phyloP scores from a whole-genome alignment of 2,329 filamentous ascomycete genomes.

The Xylaria sp. region DNA sequence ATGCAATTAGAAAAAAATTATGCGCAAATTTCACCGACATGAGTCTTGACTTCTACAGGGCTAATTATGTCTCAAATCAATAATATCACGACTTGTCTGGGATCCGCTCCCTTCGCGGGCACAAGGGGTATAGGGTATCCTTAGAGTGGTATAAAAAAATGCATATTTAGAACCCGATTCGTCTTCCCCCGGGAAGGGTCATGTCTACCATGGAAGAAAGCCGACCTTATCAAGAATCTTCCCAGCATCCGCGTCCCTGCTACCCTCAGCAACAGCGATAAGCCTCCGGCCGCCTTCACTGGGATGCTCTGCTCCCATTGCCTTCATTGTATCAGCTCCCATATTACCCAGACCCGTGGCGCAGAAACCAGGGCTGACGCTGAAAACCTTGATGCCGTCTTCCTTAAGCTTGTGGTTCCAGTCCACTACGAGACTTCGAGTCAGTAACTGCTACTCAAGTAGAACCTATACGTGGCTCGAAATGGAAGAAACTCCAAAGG shows the following conservation, averaged over 20 bases:
- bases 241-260: slow-evolving; percentile 54
- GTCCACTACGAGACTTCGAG: slow-evolving; percentile 42
- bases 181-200: not conserved
- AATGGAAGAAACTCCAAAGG: too few species aligned
- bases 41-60: not conserved
- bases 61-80: too few species aligned
- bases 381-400: slow-evolving; percentile 63
- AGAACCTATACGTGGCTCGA: too few species aligned
- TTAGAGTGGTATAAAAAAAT: too few species aligned
- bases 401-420: slow-evolving; percentile 56
- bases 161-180: too few species aligned
- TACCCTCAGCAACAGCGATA: slow-evolving; percentile 54
- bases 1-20: slow-evolving; percentile 6
- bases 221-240: slow-evolving; percentile 46
- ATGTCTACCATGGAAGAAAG: slow-evolving; percentile 16
- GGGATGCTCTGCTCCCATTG: slow-evolving; percentile 39
- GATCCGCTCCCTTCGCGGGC: too few species aligned
- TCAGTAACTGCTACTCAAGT: too few species aligned
- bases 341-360: slow-evolving; percentile 58
- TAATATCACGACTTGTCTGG: too few species aligned
- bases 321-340: slow-evolving; percentile 35
- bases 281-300: slow-evolving; percentile 51
- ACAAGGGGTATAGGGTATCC: too few species aligned
- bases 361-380: slow-evolving; percentile 60
- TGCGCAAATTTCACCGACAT: not conserved